These are phyloP conservation scores for Monascus purpureus DNA, from an alignment of 495 filamentous ascomycete species.

Conservation along the genomic window DNA sequence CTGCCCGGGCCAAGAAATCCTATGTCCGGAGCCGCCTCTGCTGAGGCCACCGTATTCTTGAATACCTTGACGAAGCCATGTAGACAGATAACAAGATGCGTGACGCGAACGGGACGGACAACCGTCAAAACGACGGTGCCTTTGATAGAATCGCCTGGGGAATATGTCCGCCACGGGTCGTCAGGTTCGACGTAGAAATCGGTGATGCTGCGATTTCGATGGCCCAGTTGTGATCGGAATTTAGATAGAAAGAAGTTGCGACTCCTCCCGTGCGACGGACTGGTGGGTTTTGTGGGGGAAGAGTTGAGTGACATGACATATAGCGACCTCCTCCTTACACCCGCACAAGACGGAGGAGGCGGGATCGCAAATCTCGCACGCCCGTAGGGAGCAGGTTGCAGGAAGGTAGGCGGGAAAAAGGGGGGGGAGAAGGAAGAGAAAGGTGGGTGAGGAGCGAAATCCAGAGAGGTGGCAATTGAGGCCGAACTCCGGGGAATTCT, in stretches of 20 bases:
- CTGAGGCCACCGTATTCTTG: slow-evolving; percentile 54
- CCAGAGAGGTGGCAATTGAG: too few species aligned
- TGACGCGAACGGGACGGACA: slow-evolving; percentile 70
- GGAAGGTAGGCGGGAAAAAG: too few species aligned
- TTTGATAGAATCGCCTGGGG: slow-evolving; percentile 47
- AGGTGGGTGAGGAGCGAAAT: too few species aligned
- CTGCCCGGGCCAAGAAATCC: slow-evolving; percentile 36
- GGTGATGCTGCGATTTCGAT: slow-evolving; percentile 56
- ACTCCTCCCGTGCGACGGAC: slow-evolving; percentile 29
- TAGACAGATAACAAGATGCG: slow-evolving; percentile 76
- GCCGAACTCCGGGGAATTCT: too few species aligned
- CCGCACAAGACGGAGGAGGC: slow-evolving; percentile 19
- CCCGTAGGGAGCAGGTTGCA: too few species aligned
- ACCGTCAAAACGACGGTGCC: slow-evolving; percentile 73
- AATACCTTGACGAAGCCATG: slow-evolving; percentile 84
- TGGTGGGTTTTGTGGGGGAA: slow-evolving; percentile 19
- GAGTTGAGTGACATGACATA: slow-evolving; percentile 36
- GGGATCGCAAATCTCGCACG: too few species aligned
- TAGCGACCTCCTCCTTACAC: slow-evolving; percentile 20
- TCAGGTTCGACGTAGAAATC: slow-evolving; percentile 67
- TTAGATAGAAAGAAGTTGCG: slow-evolving; percentile 41
- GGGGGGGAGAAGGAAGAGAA: too few species aligned
- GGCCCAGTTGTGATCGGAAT: slow-evolving; percentile 45
- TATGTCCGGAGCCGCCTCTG: slow-evolving; percentile 38
- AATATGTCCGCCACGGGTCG: slow-evolving; percentile 81